A percentile compares a stretch with the other conserved stretches of the same genome.
These are phyloP conservation scores for Colletotrichum plurivorum DNA, from an alignment of 2,329 filamentous ascomycete species.

Conservation along the genomic window DNA sequence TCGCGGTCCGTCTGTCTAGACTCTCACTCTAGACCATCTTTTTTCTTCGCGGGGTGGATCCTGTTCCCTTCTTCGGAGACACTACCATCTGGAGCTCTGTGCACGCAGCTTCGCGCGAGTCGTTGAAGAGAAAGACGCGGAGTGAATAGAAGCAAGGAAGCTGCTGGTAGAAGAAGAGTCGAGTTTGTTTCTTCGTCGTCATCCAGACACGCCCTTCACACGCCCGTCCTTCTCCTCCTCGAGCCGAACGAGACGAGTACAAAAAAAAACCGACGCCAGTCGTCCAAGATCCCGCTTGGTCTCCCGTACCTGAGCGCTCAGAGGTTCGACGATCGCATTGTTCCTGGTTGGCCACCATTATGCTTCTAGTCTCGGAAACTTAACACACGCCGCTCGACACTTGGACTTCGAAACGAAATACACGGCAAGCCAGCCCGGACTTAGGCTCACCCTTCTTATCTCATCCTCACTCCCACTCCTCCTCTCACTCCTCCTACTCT, in stretches of 20 bases:
- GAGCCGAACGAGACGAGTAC: slow-evolving; percentile 6
- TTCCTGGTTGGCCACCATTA: slow-evolving; percentile 44
- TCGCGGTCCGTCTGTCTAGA: slow-evolving; percentile 39
- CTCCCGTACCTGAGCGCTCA: slow-evolving; percentile 43
- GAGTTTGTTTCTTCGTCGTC: slow-evolving; percentile 37
- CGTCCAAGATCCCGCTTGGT: slow-evolving; percentile 41
- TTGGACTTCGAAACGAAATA: slow-evolving; percentile 51
- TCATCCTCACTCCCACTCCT: slow-evolving; percentile 27
- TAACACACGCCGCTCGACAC: slow-evolving; percentile 49
- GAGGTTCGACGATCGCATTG: slow-evolving; percentile 42
- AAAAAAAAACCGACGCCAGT: slow-evolving; percentile 35
- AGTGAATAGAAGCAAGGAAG: slow-evolving; percentile 37
- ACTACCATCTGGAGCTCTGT: slow-evolving; percentile 39
- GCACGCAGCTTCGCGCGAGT: slow-evolving; percentile 35
- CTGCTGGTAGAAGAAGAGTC: slow-evolving; percentile 31
- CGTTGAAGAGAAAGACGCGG: slow-evolving; percentile 21
- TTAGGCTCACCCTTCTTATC: slow-evolving; percentile 44
- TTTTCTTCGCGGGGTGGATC: slow-evolving; percentile 28
- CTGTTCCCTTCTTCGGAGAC: slow-evolving; percentile 31
- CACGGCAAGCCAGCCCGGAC: slow-evolving; percentile 46
- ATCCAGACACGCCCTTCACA: slow-evolving; percentile 36
- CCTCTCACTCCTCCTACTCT: too few species aligned
- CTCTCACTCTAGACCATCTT: slow-evolving; percentile 19
- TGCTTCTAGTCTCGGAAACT: slow-evolving; percentile 51
- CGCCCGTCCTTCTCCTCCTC: background rate